Evolutionary conservation across 2,329 filamentous ascomycete genomes (phyloP), one percentile per base, ranked within the genome.

Genomic region (Fusarium sp.): DNA sequence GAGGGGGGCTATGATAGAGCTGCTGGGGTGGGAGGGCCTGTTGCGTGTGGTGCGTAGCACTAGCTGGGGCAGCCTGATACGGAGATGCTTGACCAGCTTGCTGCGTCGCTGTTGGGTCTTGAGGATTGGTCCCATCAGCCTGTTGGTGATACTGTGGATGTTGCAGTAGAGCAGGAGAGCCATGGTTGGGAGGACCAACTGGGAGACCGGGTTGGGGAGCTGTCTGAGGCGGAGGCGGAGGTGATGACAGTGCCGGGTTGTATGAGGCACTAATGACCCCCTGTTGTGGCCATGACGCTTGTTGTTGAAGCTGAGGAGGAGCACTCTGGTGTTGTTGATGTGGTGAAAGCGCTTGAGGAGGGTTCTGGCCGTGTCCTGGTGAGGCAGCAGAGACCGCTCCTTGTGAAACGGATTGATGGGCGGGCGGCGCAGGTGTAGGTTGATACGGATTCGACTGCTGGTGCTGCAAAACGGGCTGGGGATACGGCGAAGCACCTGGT

Each of bases 241-340:
- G 11, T 5, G 38, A 20, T 15, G 51, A 7, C 11, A 22, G 7
- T 4, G 10, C 3, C 4, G 9, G 24, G 6, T 45, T 54, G 16
- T 45, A 55, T 2, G 54, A n/a, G 5, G 2, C 6, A 5, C 22
- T 35, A 6, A 28, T 15, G 3, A 1, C 28, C 9, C 33, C 13
- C 18, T 72, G 71, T 11, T 68, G 61, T 20, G 54, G 42, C n/a
- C 35, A 59, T 6, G 70, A 51, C 9, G 22, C n/a, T 11, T 39
- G 61, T 7, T 45, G 65, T 3, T 56, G 51, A 11, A 35, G 24
- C 6, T 64, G 51, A 5, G 24, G 26, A 20, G 58, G 42, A 20
- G 45, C 33, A 28, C 24, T 42, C 13, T 74, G 50, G 4, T 71
- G 33, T 10, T 68, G 26, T 14, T 48, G 54, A 7, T 70, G 55